Base-by-base conservation (phyloP, 345 rosid genomes). In the Populus nigra region DNA sequence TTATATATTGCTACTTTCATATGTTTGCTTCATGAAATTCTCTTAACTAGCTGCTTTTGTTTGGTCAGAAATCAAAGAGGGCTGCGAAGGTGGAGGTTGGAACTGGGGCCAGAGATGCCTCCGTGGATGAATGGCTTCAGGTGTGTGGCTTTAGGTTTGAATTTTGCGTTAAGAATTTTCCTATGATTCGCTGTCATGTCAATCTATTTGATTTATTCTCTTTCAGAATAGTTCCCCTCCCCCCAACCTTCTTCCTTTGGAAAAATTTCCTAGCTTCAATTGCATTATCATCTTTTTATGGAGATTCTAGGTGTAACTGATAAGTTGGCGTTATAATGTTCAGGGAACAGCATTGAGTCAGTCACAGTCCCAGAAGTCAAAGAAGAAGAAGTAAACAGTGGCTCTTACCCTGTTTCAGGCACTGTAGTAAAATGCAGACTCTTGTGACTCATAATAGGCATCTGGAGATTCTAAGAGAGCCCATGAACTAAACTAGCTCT, bases 101-200 rank as follows among this genome's bases (percentile, higher is more conserved):
- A 81, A 92, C 97, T 4, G 81, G 86, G 55, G 73, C 86, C 62
- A 88, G 85, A 29, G 96, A 93, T 88, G 89, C 88, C 57, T 90
- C 94, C 1, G 79, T 84, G 88, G 97, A 96, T 75, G 99, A 96
- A 79, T 96, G 99, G 99, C 96, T 96, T 66, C 88, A 96, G 98
- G 99, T 91, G 7, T 73, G 81, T 77, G 43, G 25, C 36, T 72
- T 73, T 78, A 4, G 4, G 9, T 66, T 72, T 67, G 55, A 43
- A 57, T 10, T 62, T 49, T 25, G 35, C 55, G 50, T 72, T 49
- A 25, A 61, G 23, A 50, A 55, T 35, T 33, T 4, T 69, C 23
- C 8, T 18, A n/a, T 65, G 43, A 13, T 10, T 31, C 20, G 20
- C 2, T 31, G 33, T 78, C 77, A 38, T 68, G 74, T 20, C 55